Evolutionary conservation across 2,329 filamentous ascomycete genomes (phyloP), one percentile per base, ranked within the genome.

Genomic region (Aspergillus floridensis): DNA sequence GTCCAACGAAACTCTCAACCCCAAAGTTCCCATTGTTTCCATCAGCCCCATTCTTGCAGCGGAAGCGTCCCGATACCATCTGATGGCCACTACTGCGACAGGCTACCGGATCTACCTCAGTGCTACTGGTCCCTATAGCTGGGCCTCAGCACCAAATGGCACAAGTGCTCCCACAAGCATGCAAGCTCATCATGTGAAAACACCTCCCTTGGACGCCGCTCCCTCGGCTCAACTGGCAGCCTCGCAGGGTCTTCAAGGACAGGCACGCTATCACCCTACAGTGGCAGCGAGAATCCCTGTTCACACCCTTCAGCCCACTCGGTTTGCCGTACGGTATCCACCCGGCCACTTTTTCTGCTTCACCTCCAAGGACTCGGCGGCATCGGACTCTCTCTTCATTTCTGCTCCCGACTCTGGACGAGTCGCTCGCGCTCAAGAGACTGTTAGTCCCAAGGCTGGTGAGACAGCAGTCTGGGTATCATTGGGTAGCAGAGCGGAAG

Each of bases 101-200:
- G 95, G 96, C 21, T 96, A 93, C 72, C 87, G 95, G 22, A 85
- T 99, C 4, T 98, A 95, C 73, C 83, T 99, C 56, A 98, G 92
- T 71, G 92, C 93, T 5, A 96, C 92, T 0, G 89, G 89, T 64
- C 89, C 91, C 19, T 77, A 84, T 82, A 73, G 75, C 64, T 75
- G 78, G 77, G 75, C 78, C 57, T 77, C 79, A 57, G 81, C 86
- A 31, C 83, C 82, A 14, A 84, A 84, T 22, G 81, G 84, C 21
- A 82, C 85, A 7, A 88, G 82, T 59, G 87, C 90, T 0, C 93
- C 95, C 0, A 93, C 91, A 67, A 97, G 92, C 76, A 97, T 99
- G 92, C 93, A 97, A 75, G 87, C 97, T n/a, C 90, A 96, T 67
- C 95, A 96, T 70, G 91, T 99, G 75, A 96, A 95, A 72, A 96